Evolutionary conservation across 305 asterid genomes (phyloP), one percentile per base, ranked within the genome.

Genomic region (Fraxinus sp.): DNA sequence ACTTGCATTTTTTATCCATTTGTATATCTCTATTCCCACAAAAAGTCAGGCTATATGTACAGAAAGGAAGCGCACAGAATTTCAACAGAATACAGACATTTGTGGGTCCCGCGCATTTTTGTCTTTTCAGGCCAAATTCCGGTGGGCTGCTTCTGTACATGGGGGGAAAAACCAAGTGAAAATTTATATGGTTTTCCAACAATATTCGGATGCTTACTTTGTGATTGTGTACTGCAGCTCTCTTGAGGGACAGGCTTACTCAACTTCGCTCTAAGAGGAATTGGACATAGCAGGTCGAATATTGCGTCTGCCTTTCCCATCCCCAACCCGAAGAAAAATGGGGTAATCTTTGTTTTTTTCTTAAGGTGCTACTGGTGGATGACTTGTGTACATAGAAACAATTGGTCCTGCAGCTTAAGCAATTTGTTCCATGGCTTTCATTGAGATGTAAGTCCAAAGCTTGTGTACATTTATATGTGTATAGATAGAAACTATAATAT

Each of bases 191-290:
- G 52, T 41, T 41, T 41, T 41, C 16, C 52, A 2, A 41, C 52
- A 41, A 41, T 41, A 10, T 44, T 57, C 26, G 3, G 68, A 57
- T 57, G 68, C 26, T 57, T 57, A 57, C 26, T 57, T 57, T 57
- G 24, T 6, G 28, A 18, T 57, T 5, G 26, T 7, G 76, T 78
- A 16, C 22, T 88, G 81, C 93, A 95, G 99, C 99, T 84, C 85
- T 80, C 64, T 95, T 93, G 94, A 90, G 99, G 90, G 99, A 95
- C 88, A 89, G 88, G 84, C 97, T 95, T 72, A 92, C 91, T 81
- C 94, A 93, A 83, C 97, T 93, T 39, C 94, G 98, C 64, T 87
- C 98, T 2, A 90, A 91, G 90, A 92, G 88, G 88, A 95, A 92
- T 86, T 93, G 98, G 97, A 83, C 93, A 82, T 94, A 87, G 85